Evolutionary conservation across 2,329 filamentous ascomycete genomes (phyloP).

Genomic region (Colletotrichum eremochloae): DNA sequence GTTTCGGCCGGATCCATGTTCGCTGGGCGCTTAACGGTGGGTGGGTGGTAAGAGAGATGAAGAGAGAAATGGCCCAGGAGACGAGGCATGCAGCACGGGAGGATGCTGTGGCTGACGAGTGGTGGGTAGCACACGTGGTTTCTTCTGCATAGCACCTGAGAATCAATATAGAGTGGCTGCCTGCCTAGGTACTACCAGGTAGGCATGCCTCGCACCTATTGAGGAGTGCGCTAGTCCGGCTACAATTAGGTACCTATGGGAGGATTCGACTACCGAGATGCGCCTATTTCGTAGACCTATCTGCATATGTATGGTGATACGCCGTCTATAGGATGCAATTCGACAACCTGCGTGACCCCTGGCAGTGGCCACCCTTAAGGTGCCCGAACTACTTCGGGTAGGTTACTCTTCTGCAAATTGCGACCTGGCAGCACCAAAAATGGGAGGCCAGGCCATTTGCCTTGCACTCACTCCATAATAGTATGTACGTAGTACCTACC

Average conservation of each 20-base stretch:
- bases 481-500: no score
- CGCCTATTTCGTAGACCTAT: not conserved
- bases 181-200: not conserved
- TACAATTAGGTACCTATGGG: not conserved
- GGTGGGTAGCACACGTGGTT: not conserved
- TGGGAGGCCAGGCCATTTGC: not conserved
- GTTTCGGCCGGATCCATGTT: slow-evolving; percentile 32
- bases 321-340: slow-evolving; percentile 2
- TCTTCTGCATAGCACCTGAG: not conserved
- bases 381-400: not conserved
- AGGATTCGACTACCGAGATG: slow-evolving; percentile 4
- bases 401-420: not conserved
- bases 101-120: slow-evolving; percentile 7
- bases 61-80: slow-evolving; percentile 4
- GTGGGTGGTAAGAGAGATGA: not conserved
- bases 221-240: not conserved
- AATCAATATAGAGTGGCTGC: not conserved
- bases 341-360: not conserved
- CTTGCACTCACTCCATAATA: not conserved
- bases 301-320: slow-evolving; percentile 5
- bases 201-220: not conserved
- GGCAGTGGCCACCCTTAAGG: not conserved
- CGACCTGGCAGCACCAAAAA: not conserved
- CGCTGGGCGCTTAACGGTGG: slow-evolving; percentile 41
- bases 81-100: no score